Evolutionary conservation across 257 asterid genomes (phyloP).

Genomic region (Fraxinus excelsior): DNA sequence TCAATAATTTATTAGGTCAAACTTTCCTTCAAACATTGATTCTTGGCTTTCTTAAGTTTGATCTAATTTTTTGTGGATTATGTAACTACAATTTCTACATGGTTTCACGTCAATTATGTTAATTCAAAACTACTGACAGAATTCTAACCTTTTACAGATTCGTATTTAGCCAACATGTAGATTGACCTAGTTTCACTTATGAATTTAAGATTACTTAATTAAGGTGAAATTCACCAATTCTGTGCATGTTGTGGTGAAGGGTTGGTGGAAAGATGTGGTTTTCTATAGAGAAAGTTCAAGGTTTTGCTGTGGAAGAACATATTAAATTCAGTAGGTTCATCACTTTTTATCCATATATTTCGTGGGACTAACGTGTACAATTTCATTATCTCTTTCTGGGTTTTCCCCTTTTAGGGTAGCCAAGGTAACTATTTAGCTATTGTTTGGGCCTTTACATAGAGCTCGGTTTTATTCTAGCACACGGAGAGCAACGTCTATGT

Average conservation of each 20-base stretch:
- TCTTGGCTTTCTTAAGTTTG: no score
- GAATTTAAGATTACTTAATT: background rate
- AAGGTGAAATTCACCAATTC: background rate
- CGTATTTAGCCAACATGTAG: background rate
- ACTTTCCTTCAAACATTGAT: no score
- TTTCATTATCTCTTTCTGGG: background rate
- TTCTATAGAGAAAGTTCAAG: background rate
- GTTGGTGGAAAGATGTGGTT: background rate
- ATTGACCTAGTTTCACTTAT: background rate
- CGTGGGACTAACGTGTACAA: no score
- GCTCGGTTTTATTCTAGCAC: background rate
- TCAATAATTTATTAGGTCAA: no score
- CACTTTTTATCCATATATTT: no score
- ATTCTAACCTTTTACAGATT: background rate
- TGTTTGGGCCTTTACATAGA: background rate
- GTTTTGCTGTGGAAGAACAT: background rate
- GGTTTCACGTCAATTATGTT: background rate
- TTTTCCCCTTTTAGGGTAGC: background rate
- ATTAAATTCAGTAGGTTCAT: background rate
- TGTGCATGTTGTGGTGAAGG: background rate
- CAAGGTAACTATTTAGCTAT: background rate
- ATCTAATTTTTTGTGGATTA: no score
- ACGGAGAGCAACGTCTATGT: background rate
- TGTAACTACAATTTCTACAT: no score
- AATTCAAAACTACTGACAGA: background rate